Evolutionary conservation across 352 stramenopile species (phyloP), one percentile per base, ranked within the genome.

Genomic region (Pythium diclinum): DNA sequence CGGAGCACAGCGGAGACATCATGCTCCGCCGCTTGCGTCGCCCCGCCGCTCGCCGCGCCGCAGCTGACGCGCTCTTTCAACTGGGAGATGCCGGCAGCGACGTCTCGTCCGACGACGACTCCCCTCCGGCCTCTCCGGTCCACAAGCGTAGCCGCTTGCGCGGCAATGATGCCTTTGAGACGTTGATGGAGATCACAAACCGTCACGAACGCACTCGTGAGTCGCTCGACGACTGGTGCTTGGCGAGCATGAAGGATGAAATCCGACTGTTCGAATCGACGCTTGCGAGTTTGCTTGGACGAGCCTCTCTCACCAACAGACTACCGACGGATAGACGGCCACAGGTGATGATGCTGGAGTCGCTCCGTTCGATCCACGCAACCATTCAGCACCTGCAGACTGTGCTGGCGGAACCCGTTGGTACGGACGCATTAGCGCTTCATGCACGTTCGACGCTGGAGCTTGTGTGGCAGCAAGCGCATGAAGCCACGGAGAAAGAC

Each of bases 391-490:
- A 38, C 4, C 40, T 77, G 16, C 60, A 73, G 40, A 33, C 66
- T 10, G 25, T 64, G 9, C 40, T 75, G 1, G 28, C 36, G 1
- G 36, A 65, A 8, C 58, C 61, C 1, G 7, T 65, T 7, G 33
- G 42, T 52, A 25, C 25, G 2, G 53, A 66, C 4, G 11, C 11
- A 6, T 48, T 70, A 3, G 51, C 57, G 42, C 25, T 30, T 6
- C 54, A 61, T n/a, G 57, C 56, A 17, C 44, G 59, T 25, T 17
- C 65, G 9, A 48, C 47, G 1, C 61, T 79, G 1, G 69, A 79
- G 0, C 21, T 28, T 0, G 25, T 79, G 3, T 79, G 73, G 73
- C 46, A 38, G 3, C 46, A 71, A 34, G 67, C 62, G 10, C 73
- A 65, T 1, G 21, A 67, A 8, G 32, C 44, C 30, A 64, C 59